Evolutionary conservation across 176 grass and related monocot genomes (phyloP), one percentile per base, ranked within the genome.

Genomic region (Carex myosuroides): DNA sequence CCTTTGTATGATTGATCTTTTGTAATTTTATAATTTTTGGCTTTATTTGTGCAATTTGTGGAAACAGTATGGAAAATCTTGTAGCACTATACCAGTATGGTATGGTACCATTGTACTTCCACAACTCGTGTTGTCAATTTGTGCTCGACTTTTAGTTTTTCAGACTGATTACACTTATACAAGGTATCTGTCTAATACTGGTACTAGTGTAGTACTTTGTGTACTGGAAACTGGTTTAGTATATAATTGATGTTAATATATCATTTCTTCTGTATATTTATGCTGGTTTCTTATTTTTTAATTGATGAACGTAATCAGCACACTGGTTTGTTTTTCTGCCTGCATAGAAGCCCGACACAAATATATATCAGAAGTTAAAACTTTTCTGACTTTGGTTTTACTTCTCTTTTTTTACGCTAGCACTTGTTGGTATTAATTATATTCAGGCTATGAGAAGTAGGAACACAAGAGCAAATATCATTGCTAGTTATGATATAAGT

Each of bases 121-220:
- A 46, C 42, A 46, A 46, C 42, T 46, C 7, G 42, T 46, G 42
- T 46, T 46, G 42, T 46, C 42, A 46, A 46, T 46, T 46, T 46
- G 8, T 46, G 8, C 42, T 41, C 5, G 39, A 41, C 39, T 41
- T 41, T 41, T 41, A 6, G 39, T 46, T 46, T 46, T 46, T 7
- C 8, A 8, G 7, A 9, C 42, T 8, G 42, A 46, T 46, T 41
- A 41, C 39, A 41, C 39, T 41, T 46, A 9, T 46, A 90, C 69
- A 91, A 93, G 92, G 95, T 98, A 98, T 32, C 64, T 35, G 84
- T 24, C 29, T 42, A 60, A 14, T 41, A 52, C 65, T 83, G 59
- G 17, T 69, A 67, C n/a, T 76, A 64, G 78, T 76, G 60, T 32
- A 22, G 24, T 60, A 54, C 12, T 56, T 5, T 70, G 54, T 75